Conservation (phyloP, 495 filamentous ascomycete genomes). For the Penicillium robsamsonii region DNA sequence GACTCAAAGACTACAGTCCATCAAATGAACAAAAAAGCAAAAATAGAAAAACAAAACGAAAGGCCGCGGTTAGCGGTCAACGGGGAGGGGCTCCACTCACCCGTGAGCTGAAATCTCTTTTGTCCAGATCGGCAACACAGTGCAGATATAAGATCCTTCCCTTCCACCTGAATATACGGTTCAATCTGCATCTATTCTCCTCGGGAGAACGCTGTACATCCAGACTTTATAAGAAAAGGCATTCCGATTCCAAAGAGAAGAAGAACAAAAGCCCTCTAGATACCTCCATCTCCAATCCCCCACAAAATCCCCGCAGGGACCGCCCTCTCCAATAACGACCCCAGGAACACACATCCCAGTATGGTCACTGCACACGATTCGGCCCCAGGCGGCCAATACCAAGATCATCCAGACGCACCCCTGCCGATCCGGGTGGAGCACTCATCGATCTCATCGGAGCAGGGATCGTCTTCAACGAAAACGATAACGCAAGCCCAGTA, state of each 20-base stretch:
- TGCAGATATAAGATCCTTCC: not conserved
- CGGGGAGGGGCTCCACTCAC: not conserved
- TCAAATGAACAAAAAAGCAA: not conserved
- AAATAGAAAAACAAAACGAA: not conserved
- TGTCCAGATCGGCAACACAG: not conserved
- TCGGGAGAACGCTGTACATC: not conserved
- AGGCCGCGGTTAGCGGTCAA: not conserved
- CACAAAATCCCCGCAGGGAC: conserved; percentile 9
- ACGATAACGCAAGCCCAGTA: not conserved
- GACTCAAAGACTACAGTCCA: not conserved
- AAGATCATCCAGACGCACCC: conserved; percentile 28
- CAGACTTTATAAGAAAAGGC: not conserved
- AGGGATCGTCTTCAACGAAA: not conserved
- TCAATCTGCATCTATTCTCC: not conserved
- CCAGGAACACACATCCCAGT: conserved; percentile 3
- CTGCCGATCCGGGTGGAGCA: conserved; percentile 12
- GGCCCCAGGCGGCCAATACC: conserved; percentile 3
- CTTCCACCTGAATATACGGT: not conserved
- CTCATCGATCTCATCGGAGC: not conserved
- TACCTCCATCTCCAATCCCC: conserved; percentile 1
- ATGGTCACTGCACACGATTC: not conserved
- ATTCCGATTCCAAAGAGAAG: not conserved
- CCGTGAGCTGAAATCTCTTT: conserved; percentile 1
- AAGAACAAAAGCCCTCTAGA: not conserved
- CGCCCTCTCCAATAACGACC: conserved; percentile 14